Evolutionary conservation across 2,329 filamentous ascomycete species (phyloP), one percentile per base, ranked within the genome.

Genomic region (Monilinia fructicola): DNA sequence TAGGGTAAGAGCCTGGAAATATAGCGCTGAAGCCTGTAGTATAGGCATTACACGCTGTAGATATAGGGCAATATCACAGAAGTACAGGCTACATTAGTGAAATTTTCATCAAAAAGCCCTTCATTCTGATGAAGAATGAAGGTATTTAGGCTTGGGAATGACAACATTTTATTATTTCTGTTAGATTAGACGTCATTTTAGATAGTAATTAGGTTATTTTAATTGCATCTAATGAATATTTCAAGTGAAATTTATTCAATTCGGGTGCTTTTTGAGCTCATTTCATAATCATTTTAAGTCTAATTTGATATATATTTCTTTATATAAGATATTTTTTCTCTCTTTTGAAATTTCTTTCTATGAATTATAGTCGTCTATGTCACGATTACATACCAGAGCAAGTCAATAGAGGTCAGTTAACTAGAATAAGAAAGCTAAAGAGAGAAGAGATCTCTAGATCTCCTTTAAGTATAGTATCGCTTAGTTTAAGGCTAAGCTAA

Each of bases 281-380:
- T 59, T 46, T 31, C 10, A 59, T 31, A 18, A 46, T 12, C 11
- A 5, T 4, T 44, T 58, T n/a, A 3, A 1, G 2, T 7, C 26
- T 1, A 23, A 12, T 44, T 58, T 14, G 5, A 1, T 1, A 2
- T 46, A n/a, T 2, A 44, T 44, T 44, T 4, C 7, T 42, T 5
- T 3, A 44, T 26, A 2, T n/a, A 23, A n/a, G 1, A 1, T 6
- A 14, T 1, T 44, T 14, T n/a, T 3, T 3, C 10, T 0, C 4
- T n/a, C 2, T 14, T 35, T 12, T 23, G 21, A 54, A 28, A 10
- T 21, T 1, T 0, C 12, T 38, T n/a, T 2, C 4, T 31, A 16
- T 7, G 12, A 44, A 1, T 21, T 5, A 1, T 7, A 35, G 31
- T 35, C n/a, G 2, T 9, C n/a, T n/a, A n/a, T n/a, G n/a, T n/a